These are phyloP conservation scores for Penicillium odoratum DNA, from an alignment of 495 filamentous ascomycete genomes.

Conservation along the genomic window DNA sequence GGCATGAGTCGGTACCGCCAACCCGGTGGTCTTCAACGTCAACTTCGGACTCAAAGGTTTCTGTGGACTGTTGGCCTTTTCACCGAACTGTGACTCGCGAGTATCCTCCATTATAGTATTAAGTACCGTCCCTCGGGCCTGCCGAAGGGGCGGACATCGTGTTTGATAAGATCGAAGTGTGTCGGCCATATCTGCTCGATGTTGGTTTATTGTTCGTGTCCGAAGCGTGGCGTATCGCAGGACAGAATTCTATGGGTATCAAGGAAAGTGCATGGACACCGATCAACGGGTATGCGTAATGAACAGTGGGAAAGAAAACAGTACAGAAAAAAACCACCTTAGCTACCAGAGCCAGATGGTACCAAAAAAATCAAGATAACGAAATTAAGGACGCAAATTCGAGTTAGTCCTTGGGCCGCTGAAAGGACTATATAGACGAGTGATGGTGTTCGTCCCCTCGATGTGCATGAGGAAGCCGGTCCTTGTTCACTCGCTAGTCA, in stretches of 20 bases:
- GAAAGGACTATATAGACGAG: slow-evolving; percentile 26
- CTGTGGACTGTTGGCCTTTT: slow-evolving; percentile 10
- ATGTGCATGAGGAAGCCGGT: slow-evolving; percentile 17
- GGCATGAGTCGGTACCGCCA: slow-evolving; percentile 32
- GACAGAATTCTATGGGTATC: slow-evolving; percentile 38
- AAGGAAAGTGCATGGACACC: slow-evolving; percentile 36
- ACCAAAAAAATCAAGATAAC: slow-evolving; percentile 26
- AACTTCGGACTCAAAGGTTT: slow-evolving; percentile 33
- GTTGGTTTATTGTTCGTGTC: slow-evolving; percentile 14
- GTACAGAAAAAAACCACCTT: slow-evolving; percentile 24
- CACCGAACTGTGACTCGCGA: slow-evolving; percentile 32
- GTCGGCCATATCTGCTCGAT: slow-evolving; percentile 54
- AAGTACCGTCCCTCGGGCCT: slow-evolving; percentile 69
- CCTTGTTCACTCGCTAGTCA: slow-evolving; percentile 15
- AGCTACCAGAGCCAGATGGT: slow-evolving; percentile 43
- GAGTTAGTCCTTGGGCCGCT: slow-evolving; percentile 13
- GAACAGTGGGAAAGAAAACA: slow-evolving; percentile 16
- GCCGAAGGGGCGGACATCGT: slow-evolving; percentile 62
- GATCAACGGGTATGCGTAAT: slow-evolving; percentile 42
- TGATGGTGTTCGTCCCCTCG: slow-evolving; percentile 12
- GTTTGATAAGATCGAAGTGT: slow-evolving; percentile 57
- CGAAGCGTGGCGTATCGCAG: slow-evolving; percentile 11
- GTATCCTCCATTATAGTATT: slow-evolving; percentile 85
- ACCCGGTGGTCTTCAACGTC: slow-evolving; percentile 39
- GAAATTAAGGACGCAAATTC: slow-evolving; percentile 28